Conservation (phyloP, 1,284 basidiomycete species). For the Xerocomus minutiporus region DNA sequence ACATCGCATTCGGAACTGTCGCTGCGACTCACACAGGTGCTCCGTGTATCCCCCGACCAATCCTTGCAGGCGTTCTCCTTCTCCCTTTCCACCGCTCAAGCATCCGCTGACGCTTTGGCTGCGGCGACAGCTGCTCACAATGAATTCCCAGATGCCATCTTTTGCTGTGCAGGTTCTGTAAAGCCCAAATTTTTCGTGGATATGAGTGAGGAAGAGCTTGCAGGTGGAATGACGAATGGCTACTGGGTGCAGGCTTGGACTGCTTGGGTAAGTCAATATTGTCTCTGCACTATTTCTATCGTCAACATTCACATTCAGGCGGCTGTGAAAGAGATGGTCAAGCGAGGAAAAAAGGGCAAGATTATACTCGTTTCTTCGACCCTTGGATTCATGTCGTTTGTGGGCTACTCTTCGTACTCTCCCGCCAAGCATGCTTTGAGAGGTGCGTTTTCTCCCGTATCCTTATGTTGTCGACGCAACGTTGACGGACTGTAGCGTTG, state of each 20-base stretch:
- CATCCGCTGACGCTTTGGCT: constrained; percentile 47
- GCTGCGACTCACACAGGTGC: constrained; percentile 18
- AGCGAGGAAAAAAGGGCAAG: constrained; percentile 43
- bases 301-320: constrained; percentile 42
- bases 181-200: constrained; percentile 64
- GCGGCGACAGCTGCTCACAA: constrained; percentile 45
- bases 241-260: constrained; percentile 78
- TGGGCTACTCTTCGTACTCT: constrained; percentile 83
- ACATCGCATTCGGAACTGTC: not conserved
- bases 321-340: constrained; percentile 68
- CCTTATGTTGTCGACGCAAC: not conserved
- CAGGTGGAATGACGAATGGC: constrained; percentile 50
- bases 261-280: constrained; percentile 56
- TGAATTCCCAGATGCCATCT: constrained; percentile 56
- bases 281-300: not conserved
- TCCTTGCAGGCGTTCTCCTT: constrained; percentile 49
- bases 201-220: constrained; percentile 47
- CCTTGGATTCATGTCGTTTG: constrained; percentile 76
- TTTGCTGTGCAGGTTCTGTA: constrained; percentile 64
- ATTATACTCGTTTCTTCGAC: constrained; percentile 82
- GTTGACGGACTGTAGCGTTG: constrained; percentile 50
- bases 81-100: constrained; percentile 44
- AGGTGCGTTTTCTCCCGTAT: constrained; percentile 44
- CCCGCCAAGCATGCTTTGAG: constrained; percentile 86
- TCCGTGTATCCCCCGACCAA: constrained; percentile 43